These are phyloP conservation scores for Penicillium sclerotigenum DNA, from an alignment of 2,329 filamentous ascomycete species.

Conservation along the genomic window DNA sequence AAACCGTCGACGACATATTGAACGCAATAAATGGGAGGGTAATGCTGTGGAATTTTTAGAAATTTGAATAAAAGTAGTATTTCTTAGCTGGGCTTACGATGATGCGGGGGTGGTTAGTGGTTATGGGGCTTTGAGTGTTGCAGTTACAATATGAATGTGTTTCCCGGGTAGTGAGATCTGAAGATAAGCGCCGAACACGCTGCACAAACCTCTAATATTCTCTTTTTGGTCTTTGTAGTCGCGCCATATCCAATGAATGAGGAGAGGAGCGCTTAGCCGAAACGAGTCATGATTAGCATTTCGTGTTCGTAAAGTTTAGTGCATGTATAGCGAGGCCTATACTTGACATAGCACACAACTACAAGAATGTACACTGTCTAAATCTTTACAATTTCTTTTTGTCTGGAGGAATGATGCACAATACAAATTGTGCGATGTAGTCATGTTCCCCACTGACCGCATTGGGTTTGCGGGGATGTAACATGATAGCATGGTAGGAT, in stretches of 20 bases:
- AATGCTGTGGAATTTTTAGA: neutral
- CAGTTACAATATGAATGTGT: neutral
- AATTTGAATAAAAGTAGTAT: no score
- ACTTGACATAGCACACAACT: neutral
- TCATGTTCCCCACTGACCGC: constrained; percentile 1
- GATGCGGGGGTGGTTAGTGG: neutral
- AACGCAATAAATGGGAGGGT: neutral
- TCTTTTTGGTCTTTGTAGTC: neutral
- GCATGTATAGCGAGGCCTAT: neutral
- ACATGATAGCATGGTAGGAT: neutral
- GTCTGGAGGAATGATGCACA: neutral
- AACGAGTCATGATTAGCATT: neutral
- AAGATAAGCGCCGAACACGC: neutral
- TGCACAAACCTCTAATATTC: neutral
- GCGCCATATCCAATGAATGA: neutral
- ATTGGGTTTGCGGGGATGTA: constrained; percentile 5
- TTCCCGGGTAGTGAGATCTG: no score
- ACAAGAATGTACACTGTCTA: neutral
- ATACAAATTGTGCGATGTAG: neutral
- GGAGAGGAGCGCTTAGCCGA: neutral
- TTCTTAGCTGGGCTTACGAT: neutral
- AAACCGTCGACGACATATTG: neutral
- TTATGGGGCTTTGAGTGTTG: neutral
- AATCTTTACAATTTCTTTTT: neutral
- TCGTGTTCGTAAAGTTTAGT: neutral